These are phyloP conservation scores for Phlyctochytrium bullatum DNA, from an alignment of 192 early-diverging fungal species.

Conservation along the genomic window DNA sequence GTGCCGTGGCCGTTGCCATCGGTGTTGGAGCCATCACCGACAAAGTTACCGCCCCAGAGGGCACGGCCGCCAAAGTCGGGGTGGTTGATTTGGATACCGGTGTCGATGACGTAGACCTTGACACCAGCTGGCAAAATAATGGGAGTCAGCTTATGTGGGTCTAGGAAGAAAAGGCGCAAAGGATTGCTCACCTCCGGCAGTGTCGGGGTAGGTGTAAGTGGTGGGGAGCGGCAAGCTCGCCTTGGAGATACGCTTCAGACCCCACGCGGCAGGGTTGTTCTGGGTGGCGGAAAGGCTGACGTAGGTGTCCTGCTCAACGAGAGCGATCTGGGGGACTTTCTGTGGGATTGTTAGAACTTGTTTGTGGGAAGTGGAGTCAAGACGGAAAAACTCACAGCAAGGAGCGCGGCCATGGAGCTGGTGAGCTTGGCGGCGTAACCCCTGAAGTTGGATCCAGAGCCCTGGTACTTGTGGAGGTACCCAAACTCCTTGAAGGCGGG, in stretches of 20 bases:
- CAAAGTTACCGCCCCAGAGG: constrained; percentile 76
- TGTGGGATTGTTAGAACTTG: background rate
- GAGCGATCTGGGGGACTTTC: constrained; percentile 27
- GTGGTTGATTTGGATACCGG: constrained; percentile 72
- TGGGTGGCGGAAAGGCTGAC: constrained; percentile 24
- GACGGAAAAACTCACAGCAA: background rate
- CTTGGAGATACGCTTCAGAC: constrained; percentile 36
- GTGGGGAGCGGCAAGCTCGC: constrained; percentile 35
- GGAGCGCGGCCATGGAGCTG: background rate
- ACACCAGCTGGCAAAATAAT: constrained; percentile 3
- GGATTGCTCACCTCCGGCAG: constrained; percentile 24
- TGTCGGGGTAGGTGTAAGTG: constrained; percentile 50
- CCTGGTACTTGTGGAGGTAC: background rate
- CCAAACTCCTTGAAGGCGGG: background rate
- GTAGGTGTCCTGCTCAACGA: constrained; percentile 40
- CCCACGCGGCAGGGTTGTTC: constrained; percentile 43
- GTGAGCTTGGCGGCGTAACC: background rate
- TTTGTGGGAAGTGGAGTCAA: no score
- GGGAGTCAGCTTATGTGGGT: no score
- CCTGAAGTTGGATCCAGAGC: background rate
- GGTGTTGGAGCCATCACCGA: constrained; percentile 34
- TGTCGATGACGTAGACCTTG: constrained; percentile 72
- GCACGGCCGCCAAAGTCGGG: constrained; percentile 89
- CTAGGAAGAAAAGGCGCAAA: background rate
- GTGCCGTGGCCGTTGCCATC: constrained; percentile 75